Percentiles rank a stretch among this genome's conserved stretches.
These are phyloP conservation scores for Phytophthora syringae DNA, from an alignment of 352 stramenopile genomes.

Conservation along the genomic window DNA sequence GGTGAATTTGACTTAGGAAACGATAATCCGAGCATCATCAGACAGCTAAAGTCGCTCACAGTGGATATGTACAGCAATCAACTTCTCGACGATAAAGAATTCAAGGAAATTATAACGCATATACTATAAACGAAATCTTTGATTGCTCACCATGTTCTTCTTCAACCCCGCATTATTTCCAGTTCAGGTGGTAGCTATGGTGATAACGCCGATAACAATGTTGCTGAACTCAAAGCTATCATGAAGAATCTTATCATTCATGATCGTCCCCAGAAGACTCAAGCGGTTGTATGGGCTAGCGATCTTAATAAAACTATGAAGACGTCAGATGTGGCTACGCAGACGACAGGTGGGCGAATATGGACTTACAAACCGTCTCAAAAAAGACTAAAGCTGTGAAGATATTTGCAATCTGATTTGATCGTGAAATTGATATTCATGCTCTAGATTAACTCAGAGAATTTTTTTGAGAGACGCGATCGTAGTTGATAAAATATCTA, in stretches of 20 bases:
- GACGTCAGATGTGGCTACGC: background rate
- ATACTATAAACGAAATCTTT: no score
- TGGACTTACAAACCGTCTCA: background rate
- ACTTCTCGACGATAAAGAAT: background rate
- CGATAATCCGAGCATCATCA: constrained; percentile 5
- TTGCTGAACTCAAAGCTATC: background rate
- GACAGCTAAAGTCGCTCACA: background rate
- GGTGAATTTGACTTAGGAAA: background rate
- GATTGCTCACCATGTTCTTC: constrained; percentile 7
- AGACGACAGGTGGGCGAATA: background rate
- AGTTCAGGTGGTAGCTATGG: background rate
- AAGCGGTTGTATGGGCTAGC: background rate
- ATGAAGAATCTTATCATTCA: constrained; percentile 1
- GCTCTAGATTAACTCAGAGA: no score
- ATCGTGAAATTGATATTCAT: no score
- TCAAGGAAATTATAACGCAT: background rate
- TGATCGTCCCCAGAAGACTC: background rate
- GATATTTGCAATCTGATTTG: background rate
- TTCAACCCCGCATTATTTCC: constrained; percentile 6
- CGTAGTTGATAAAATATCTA: no score
- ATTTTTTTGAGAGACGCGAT: no score
- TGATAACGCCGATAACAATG: background rate
- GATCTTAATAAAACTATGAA: background rate
- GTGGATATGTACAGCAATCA: constrained; percentile 7
- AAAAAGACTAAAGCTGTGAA: constrained; percentile 1